Evolutionary conservation across 805 yeast species (phyloP).

Genomic region (Lachancea fermentati): DNA sequence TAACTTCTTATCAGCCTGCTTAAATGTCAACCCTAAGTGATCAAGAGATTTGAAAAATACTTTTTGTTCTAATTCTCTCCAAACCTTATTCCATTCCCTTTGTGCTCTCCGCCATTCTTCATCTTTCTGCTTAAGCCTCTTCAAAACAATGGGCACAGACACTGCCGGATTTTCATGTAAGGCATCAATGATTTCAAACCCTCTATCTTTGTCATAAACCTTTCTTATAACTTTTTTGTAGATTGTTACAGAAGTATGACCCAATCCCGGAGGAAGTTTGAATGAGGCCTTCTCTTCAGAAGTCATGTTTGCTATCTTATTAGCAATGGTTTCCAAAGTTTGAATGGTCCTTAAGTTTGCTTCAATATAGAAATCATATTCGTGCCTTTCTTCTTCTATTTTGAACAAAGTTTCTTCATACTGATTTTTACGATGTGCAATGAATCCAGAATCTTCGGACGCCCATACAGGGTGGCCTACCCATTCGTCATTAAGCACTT

Average conservation of each 20-base stretch:
- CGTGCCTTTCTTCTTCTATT: conserved; percentile 96
- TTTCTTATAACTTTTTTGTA: conserved; percentile 91
- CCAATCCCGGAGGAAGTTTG: conserved; percentile 88
- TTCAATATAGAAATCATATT: conserved; percentile 93
- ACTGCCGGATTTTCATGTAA: conserved; percentile 91
- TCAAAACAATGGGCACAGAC: conserved; percentile 89
- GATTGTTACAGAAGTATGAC: conserved; percentile 85
- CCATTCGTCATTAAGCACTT: conserved; percentile 97
- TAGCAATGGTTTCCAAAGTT: conserved; percentile 90
- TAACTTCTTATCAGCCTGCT: conserved; percentile 91
- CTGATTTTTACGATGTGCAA: conserved; percentile 97
- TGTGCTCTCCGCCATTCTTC: conserved; percentile 99
- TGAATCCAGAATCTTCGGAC: conserved; percentile 96
- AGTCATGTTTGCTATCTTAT: conserved; percentile 88
- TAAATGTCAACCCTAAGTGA: conserved; percentile 91
- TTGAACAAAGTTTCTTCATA: conserved; percentile 93
- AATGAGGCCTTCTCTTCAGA: conserved; percentile 81
- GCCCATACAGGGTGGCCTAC: conserved; percentile 99
- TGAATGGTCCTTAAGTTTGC: conserved; percentile 92
- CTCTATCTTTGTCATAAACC: conserved; percentile 89
- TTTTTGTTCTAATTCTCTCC: conserved; percentile 97
- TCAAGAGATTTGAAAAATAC: conserved; percentile 91
- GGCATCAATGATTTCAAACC: conserved; percentile 93
- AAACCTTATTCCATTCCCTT: conserved; percentile 96
- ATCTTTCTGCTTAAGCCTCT: conserved; percentile 92